Evolutionary conservation across 169 alveolate species (phyloP).

Genomic region (Theileria parva): DNA sequence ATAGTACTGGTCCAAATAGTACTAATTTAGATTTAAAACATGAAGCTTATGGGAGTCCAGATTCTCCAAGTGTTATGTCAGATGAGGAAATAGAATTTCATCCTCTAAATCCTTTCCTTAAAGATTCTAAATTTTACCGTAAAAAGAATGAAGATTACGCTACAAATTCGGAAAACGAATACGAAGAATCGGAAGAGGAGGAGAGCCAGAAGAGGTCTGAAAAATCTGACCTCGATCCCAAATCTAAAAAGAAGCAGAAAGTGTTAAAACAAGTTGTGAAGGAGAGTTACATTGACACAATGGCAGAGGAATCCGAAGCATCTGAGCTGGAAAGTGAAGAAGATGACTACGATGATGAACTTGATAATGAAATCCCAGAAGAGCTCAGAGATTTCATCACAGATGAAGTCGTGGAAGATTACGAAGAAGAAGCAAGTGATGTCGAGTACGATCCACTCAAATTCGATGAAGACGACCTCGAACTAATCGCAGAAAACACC

Average conservation of each 20-base stretch:
- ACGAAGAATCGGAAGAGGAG: not conserved
- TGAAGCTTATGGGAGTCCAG: not conserved
- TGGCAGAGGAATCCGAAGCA: conserved; percentile 68
- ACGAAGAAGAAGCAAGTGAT: conserved; percentile 66
- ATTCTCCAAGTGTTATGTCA: not conserved
- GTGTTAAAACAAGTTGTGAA: not conserved
- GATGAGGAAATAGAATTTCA: not conserved
- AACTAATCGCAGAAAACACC: conserved; percentile 76
- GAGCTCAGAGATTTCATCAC: conserved; percentile 74
- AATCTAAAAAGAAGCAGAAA: conserved; percentile 6
- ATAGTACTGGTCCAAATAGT: too few relatives aligned
- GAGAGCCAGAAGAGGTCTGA: not conserved
- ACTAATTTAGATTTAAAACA: not conserved
- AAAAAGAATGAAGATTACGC: not conserved
- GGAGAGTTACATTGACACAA: conserved; percentile 55
- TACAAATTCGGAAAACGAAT: not conserved
- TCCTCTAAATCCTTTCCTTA: not conserved
- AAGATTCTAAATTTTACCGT: not conserved
- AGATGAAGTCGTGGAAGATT: conserved; percentile 72
- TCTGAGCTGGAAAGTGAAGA: conserved; percentile 24
- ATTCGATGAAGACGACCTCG: conserved; percentile 79
- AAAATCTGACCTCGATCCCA: not conserved
- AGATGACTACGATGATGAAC: conserved; percentile 58
- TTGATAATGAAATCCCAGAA: conserved; percentile 59
- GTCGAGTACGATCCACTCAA: conserved; percentile 73